phyloP scores from a whole-genome alignment of 805 yeast genomes.

The Yarrowia osloensis region DNA sequence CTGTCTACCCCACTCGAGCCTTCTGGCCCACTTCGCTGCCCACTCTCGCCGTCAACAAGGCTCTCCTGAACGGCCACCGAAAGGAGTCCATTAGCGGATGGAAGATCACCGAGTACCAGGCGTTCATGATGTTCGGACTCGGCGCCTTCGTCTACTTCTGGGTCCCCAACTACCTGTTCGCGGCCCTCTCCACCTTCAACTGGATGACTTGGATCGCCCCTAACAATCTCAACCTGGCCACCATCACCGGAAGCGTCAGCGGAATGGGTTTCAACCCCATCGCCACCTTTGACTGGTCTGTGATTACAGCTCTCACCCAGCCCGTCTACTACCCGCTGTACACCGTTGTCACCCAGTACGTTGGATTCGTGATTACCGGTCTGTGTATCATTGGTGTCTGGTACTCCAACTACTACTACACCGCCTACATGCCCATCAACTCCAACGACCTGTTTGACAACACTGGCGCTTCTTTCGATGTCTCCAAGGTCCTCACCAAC shows the following conservation, averaged over 20 bases:
- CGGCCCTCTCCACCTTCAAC: conserved; percentile 56
- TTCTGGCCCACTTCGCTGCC: conserved; percentile 68
- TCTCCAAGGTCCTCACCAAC: conserved; percentile 48
- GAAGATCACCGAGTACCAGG: conserved; percentile 51
- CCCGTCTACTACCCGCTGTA: conserved; percentile 35
- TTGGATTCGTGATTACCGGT: conserved; percentile 31
- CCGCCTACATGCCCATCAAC: conserved; percentile 55
- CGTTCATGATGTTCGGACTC: conserved; percentile 46
- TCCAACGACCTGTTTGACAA: conserved; percentile 47
- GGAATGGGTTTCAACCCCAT: conserved; percentile 49
- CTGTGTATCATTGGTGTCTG: conserved; percentile 39
- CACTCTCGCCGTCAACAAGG: conserved; percentile 57
- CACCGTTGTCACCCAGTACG: conserved; percentile 30
- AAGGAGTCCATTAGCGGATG: conserved; percentile 48
- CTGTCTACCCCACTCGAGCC: conserved; percentile 61
- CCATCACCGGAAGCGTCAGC: conserved; percentile 49
- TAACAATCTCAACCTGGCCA: conserved; percentile 53
- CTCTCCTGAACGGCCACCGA: conserved; percentile 45
- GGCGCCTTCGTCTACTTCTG: conserved; percentile 54
- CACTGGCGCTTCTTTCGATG: conserved; percentile 49
- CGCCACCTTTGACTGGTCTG: conserved; percentile 48
- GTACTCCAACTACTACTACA: conserved; percentile 54
- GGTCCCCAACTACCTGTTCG: conserved; percentile 62
- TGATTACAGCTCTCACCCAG: conserved; percentile 36
- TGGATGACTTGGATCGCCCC: conserved; percentile 65